Conservation (phyloP, 2,329 filamentous ascomycete genomes). For the Colletotrichum musicola region DNA sequence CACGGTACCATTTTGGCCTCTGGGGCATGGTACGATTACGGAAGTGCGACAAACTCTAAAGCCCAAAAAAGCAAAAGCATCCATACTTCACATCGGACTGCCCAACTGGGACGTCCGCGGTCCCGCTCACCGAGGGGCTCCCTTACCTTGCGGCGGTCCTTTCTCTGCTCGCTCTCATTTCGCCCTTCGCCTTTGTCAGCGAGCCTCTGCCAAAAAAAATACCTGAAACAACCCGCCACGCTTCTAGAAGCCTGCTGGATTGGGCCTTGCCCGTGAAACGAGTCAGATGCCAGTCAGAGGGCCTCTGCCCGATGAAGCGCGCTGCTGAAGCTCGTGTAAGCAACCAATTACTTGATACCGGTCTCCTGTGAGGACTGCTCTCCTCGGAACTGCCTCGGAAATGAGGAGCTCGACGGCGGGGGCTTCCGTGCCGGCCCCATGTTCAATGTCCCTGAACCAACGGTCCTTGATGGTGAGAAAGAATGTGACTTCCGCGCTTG, state of each 20-base stretch:
- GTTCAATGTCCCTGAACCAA: conserved; percentile 24
- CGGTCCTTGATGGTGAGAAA: neutral
- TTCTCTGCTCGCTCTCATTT: neutral
- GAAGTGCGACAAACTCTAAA: conserved; percentile 2
- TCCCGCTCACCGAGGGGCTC: conserved; percentile 5
- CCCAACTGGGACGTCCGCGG: conserved; percentile 10
- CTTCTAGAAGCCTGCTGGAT: conserved; percentile 36
- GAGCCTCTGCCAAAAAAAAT: neutral
- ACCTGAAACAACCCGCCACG: conserved; percentile 22
- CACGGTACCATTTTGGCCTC: conserved; percentile 4
- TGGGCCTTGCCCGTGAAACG: conserved; percentile 21
- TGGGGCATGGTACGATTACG: conserved; percentile 8
- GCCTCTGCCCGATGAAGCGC: neutral
- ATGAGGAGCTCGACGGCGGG: conserved; percentile 10
- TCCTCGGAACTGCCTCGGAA: conserved; percentile 29
- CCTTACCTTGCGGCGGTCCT: neutral
- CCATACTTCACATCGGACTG: neutral
- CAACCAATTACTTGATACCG: neutral
- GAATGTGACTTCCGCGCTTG: conserved; percentile 6
- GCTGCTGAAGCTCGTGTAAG: neutral
- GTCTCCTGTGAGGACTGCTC: neutral
- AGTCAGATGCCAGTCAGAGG: conserved; percentile 18
- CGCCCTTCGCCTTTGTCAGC: conserved; percentile 11
- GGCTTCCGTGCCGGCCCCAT: conserved; percentile 5
- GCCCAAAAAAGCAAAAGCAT: conserved; percentile 10